These are phyloP conservation scores for Penicillium odoratum DNA, from an alignment of 495 filamentous ascomycete genomes.

Conservation along the genomic window DNA sequence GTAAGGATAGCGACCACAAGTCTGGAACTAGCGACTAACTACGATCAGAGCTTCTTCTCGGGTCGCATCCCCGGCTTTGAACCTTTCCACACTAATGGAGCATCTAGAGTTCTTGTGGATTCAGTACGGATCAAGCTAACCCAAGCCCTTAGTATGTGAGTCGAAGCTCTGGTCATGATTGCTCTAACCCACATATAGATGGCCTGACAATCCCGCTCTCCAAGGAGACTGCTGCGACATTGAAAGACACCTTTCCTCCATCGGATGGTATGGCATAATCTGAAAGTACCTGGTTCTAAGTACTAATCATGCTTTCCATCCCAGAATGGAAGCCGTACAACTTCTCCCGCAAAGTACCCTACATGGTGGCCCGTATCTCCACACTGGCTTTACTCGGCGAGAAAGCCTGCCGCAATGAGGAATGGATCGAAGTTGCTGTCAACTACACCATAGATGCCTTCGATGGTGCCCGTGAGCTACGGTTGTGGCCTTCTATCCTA, in stretches of 20 bases:
- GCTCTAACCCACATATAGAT: slow-evolving; percentile 19
- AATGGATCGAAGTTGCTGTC: slow-evolving; percentile 58
- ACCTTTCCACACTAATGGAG: slow-evolving; percentile 33
- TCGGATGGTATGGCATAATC: slow-evolving; percentile 33
- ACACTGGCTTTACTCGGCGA: slow-evolving; percentile 60
- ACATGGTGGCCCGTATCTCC: slow-evolving; percentile 56
- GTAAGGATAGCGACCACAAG: slow-evolving; percentile 21
- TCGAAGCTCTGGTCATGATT: not conserved
- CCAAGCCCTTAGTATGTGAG: slow-evolving; percentile 40
- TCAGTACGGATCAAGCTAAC: slow-evolving; percentile 49
- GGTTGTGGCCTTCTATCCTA: slow-evolving; percentile 37
- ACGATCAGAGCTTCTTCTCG: slow-evolving; percentile 40
- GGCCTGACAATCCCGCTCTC: slow-evolving; percentile 42
- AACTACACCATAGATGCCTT: slow-evolving; percentile 58
- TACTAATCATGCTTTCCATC: not conserved
- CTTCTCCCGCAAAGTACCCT: slow-evolving; percentile 30
- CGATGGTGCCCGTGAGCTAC: slow-evolving; percentile 30
- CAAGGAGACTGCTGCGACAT: slow-evolving; percentile 38
- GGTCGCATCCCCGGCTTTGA: slow-evolving; percentile 49
- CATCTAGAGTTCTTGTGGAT: slow-evolving; percentile 31
- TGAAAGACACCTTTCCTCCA: slow-evolving; percentile 39
- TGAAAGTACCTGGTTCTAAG: not conserved
- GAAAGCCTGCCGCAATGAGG: slow-evolving; percentile 50
- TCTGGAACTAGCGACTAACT: slow-evolving; percentile 3
- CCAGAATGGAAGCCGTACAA: slow-evolving; percentile 34